Evolutionary conservation across 192 early-diverging fungal species (phyloP).

Genomic region (Podochytrium sp.): DNA sequence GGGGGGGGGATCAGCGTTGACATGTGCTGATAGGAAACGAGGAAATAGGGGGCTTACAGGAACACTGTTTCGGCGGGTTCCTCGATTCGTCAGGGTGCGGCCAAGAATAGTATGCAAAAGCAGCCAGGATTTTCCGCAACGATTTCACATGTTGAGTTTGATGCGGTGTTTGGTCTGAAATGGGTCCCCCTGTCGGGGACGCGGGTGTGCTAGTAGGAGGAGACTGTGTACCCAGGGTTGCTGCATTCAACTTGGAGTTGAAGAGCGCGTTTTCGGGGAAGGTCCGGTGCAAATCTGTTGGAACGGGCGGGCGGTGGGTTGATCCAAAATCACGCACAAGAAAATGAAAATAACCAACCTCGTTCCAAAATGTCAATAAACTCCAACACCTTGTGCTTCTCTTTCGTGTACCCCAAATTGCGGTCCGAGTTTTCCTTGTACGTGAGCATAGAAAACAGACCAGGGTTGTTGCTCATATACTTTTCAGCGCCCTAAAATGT

Average conservation of each 20-base stretch:
- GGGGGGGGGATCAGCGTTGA: neutral
- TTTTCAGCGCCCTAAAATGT: slow-evolving; percentile 63
- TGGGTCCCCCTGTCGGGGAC: slow-evolving; percentile 13
- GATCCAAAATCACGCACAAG: too few species aligned
- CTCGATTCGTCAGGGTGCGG: slow-evolving; percentile 39
- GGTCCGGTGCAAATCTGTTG: slow-evolving; percentile 72
- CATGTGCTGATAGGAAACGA: neutral
- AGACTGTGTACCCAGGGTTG: neutral
- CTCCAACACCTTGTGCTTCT: slow-evolving; percentile 58
- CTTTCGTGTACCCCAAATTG: slow-evolving; percentile 40
- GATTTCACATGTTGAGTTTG: slow-evolving; percentile 52
- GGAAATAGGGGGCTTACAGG: slow-evolving; percentile 11
- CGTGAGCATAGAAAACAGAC: slow-evolving; percentile 57
- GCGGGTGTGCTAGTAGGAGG: neutral
- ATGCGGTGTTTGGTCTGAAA: neutral
- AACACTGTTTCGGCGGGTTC: slow-evolving; percentile 34
- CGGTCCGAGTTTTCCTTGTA: slow-evolving; percentile 45
- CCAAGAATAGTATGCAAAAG: slow-evolving; percentile 73
- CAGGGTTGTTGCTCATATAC: slow-evolving; percentile 56
- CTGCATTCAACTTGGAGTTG: slow-evolving; percentile 23
- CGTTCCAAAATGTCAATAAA: slow-evolving; percentile 71
- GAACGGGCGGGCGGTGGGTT: too few species aligned
- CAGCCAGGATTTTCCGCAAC: slow-evolving; percentile 68
- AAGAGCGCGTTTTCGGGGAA: slow-evolving; percentile 81
- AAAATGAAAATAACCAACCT: slow-evolving; percentile 39